Evolutionary conservation across 345 rosid species (phyloP).

Genomic region (Salix udensis): DNA sequence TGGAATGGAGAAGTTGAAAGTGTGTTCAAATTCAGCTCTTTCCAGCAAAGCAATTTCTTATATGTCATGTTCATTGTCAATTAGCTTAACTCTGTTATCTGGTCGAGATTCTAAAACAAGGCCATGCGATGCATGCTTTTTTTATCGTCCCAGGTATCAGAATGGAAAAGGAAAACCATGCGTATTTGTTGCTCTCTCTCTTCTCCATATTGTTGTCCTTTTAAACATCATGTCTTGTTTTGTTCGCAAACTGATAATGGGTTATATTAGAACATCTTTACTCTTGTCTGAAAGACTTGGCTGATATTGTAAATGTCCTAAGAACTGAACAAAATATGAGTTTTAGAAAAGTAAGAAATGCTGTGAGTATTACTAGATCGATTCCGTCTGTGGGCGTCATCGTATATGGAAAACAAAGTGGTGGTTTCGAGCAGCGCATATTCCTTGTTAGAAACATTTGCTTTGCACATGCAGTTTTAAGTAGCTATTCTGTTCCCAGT

Average conservation of each 20-base stretch:
- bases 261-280: no score
- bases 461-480: no score
- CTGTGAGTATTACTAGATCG: background rate
- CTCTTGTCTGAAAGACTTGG: no score
- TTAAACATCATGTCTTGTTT: background rate
- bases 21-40: background rate
- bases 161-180: background rate
- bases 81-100: background rate
- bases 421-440: background rate
- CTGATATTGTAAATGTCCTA: background rate
- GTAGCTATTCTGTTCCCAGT: no score
- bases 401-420: background rate
- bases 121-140: no score
- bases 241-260: no score
- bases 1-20: background rate
- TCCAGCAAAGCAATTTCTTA: background rate
- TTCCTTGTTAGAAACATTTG: no score
- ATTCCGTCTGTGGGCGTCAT: background rate
- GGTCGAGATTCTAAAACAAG: background rate
- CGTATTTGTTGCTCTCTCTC: background rate
- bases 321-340: background rate
- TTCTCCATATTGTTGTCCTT: background rate
- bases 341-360: background rate
- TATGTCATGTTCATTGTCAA: background rate
- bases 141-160: background rate